These are phyloP conservation scores for Mucor saturninus DNA, from an alignment of 371 early-diverging fungal genomes.

Conservation along the genomic window DNA sequence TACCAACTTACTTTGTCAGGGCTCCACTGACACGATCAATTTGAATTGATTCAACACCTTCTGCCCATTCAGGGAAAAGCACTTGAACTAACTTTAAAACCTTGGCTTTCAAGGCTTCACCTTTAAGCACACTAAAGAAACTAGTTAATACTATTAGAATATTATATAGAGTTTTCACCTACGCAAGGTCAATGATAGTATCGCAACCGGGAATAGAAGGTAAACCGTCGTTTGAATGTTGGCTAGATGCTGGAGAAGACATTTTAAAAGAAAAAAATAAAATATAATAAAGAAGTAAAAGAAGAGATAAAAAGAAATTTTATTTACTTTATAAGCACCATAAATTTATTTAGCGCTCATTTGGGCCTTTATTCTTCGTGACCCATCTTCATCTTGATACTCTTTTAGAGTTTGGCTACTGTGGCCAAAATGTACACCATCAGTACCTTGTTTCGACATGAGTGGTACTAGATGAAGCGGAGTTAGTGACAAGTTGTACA, in stretches of 20 bases:
- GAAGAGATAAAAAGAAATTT: neutral
- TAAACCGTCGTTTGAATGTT: conserved; percentile 4
- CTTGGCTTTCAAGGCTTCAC: conserved; percentile 22
- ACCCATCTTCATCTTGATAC: conserved; percentile 20
- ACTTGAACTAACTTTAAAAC: conserved; percentile 27
- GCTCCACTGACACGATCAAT: conserved; percentile 76
- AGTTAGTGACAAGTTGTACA: no score
- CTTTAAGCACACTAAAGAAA: conserved; percentile 25
- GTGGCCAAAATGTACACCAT: conserved; percentile 29
- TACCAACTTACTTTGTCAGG: conserved; percentile 66
- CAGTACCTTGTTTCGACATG: neutral
- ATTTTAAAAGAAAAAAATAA: conserved; percentile 6
- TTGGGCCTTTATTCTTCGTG: conserved; percentile 3
- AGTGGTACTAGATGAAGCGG: conserved; percentile 20
- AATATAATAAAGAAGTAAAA: conserved; percentile 4
- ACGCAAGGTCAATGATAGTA: conserved; percentile 29
- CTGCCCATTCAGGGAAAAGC: conserved; percentile 52
- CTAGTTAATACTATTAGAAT: neutral
- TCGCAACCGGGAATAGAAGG: conserved; percentile 31
- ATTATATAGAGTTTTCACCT: neutral
- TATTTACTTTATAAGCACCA: neutral
- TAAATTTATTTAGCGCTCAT: neutral
- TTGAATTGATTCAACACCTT: conserved; percentile 39
- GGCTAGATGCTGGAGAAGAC: conserved; percentile 9
- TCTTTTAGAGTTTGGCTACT: conserved; percentile 12